Conservation (phyloP, 2,329 filamentous ascomycete species). For the Fusarium lyarnte region DNA sequence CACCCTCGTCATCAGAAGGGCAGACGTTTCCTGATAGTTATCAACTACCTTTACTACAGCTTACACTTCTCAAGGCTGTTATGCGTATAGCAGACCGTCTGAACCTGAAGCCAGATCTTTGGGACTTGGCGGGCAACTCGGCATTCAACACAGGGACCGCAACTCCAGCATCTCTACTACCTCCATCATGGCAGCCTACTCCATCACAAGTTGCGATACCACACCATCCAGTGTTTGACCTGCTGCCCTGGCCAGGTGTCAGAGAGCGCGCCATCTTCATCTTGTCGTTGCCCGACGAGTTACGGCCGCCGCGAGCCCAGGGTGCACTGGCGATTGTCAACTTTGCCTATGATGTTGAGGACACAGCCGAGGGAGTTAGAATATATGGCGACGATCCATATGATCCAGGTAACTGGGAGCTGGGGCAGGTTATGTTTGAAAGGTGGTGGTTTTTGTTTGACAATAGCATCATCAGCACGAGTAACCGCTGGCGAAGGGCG, state of each 20-base stretch:
- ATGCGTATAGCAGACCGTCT: conserved; percentile 59
- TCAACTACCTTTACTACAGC: conserved; percentile 57
- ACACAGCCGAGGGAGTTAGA: conserved; percentile 60
- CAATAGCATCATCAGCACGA: conserved; percentile 59
- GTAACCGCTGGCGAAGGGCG: conserved; percentile 60
- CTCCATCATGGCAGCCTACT: conserved; percentile 61
- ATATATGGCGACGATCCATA: conserved; percentile 62
- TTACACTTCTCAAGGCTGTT: conserved; percentile 59
- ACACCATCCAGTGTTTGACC: conserved; percentile 67
- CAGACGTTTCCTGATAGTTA: conserved; percentile 57
- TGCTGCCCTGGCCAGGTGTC: conserved; percentile 66
- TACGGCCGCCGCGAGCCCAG: conserved; percentile 58
- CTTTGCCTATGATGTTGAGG: conserved; percentile 67
- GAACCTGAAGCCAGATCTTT: conserved; percentile 53
- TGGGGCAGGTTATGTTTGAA: conserved; percentile 66
- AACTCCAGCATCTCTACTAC: conserved; percentile 52
- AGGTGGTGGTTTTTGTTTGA: conserved; percentile 71
- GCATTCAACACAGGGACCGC: conserved; percentile 53
- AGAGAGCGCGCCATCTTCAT: conserved; percentile 63
- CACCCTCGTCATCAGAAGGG: conserved; percentile 31
- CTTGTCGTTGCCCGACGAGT: conserved; percentile 58
- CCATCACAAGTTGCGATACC: conserved; percentile 58
- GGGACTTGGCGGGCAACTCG: conserved; percentile 57
- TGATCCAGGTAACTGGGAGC: conserved; percentile 62
- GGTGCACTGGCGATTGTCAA: conserved; percentile 59